A percentile compares a stretch with the other conserved stretches of the same genome.
Evolutionary conservation across 768 basidiomycete genomes (phyloP).

Genomic region (Leucocoprinus leucothites): DNA sequence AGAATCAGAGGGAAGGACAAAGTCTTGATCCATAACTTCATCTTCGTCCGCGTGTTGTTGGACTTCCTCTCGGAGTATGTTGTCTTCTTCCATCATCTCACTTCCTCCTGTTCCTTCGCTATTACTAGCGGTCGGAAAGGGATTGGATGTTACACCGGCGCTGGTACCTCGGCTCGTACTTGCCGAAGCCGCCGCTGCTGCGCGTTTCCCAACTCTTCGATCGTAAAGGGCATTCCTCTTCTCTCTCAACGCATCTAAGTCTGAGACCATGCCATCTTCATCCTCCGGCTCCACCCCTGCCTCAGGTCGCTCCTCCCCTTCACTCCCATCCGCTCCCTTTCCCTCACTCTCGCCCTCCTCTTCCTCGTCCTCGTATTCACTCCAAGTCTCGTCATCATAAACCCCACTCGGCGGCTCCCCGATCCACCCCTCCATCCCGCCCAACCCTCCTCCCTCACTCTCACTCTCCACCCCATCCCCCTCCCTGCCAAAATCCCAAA

Average conservation of each 20-base stretch:
- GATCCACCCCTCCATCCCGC: constrained; percentile 64
- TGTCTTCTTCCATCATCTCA: constrained; percentile 3
- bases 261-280: constrained; percentile 19
- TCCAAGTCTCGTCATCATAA: constrained; percentile 63
- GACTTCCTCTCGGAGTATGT: constrained; percentile 32
- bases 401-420: constrained; percentile 60
- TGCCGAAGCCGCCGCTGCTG: too few relatives aligned
- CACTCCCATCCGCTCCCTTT: neutral
- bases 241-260: constrained; percentile 10
- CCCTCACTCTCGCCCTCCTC: constrained; percentile 32
- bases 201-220: constrained; percentile 19
- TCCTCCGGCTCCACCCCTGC: constrained; percentile 19
- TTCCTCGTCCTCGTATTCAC: constrained; percentile 38
- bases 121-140: too few relatives aligned
- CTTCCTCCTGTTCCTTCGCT: constrained; percentile 11
- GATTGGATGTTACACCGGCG: too few relatives aligned
- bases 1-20: constrained; percentile 36
- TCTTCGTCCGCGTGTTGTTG: constrained; percentile 51
- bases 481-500: constrained; percentile 86
- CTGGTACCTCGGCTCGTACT: too few relatives aligned
- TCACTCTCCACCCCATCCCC: constrained; percentile 75
- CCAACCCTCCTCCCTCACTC: constrained; percentile 62
- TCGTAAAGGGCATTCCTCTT: constrained; percentile 6
- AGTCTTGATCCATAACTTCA: constrained; percentile 76
- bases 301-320: constrained; percentile 13